Base-by-base conservation (phyloP, 371 early-diverging fungal genomes). In the Rhizomucor miehei region DNA sequence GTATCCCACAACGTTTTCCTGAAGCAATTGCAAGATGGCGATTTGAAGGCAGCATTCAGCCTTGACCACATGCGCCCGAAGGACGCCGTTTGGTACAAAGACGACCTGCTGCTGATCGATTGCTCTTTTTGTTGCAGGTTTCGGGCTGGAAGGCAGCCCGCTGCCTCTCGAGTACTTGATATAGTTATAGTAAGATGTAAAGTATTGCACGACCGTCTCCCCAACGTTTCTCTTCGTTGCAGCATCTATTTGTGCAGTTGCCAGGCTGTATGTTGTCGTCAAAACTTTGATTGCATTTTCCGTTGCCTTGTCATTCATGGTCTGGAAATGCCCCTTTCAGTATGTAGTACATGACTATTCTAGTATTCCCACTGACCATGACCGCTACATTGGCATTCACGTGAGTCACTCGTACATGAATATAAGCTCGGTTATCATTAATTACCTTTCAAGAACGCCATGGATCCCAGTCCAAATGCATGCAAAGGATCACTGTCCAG, bases 31-130 rank as follows among this genome's bases (percentile, higher is more conserved):
- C 44, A 84, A 69, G 43, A 84, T 71, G 23, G 86, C 80, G 5
- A 78, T 86, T 55, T 84, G 62, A 23, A 86, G 63, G 56, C 82
- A 71, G 25, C 78, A 62, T 59, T 86, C 86, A 9, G 86, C 84
- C 41, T 81, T 74, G 48, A 79, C 70, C 12, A 82, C 83, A 39
- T 78, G 79, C 17, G 82, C 84, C 46, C 86, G 71, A 44, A 86
- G 64, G 14, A 82, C 81, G 29, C 82, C 83, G 55, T 82, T 85
- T 44, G 81, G 76, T 47, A 79, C 66, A 57, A 79, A 70, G 19
- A 54, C 52, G 29, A 73, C 58, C 17, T 65, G 59, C 13, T 76
- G 57, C 23, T 67, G 53, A 25, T 66, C 55, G 14, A 75, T 67
- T 3, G 63, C 58, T 44, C 66, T 57, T 10, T 60, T 44, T 17